Evolutionary conservation across 2,329 filamentous ascomycete species (phyloP), one percentile per base, ranked within the genome.

Genomic region (Calonectria honghensis): DNA sequence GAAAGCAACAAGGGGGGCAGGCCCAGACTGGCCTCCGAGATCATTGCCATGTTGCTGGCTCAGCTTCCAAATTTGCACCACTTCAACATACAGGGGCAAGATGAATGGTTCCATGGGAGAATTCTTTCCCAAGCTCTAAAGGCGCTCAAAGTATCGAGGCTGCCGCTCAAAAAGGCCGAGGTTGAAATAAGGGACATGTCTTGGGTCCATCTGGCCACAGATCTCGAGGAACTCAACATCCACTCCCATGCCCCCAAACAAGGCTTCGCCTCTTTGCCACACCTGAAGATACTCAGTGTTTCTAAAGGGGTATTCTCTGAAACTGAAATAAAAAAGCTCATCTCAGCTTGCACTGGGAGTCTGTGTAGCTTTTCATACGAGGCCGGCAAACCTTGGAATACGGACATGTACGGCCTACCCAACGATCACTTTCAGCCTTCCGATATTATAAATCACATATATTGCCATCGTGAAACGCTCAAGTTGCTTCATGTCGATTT

Each of bases 41-140:
- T 73, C n/a, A 31, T 52, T 13, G 70, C 61, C 31, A 70, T 70
- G 61, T 29, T 73, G 13, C 48, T 73, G 20, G 70, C 73, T n/a
- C 70, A 73, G 37, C 61, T 75, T 29, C 70, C 66, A 13, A 73
- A 63, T 16, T 37, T 73, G 6, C 59, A 64, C 13, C 39, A 68
- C 39, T 61, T 75, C 35, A 50, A 37, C 50, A 2, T 73, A n/a
- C 59, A 50, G n/a, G 65, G 18, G 14, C 37, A 66, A 51, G n/a
- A 39, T 31, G 37, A 37, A 9, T 74, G 73, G 73, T 51, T 37
- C 41, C 45, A 16, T 37, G 54, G 69, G 27, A 29, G 63, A 32
- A 29, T 75, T 39, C 2, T 45, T 18, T 18, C 32, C 9, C 27
- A 39, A 7, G 14, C 73, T 48, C 45, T 67, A n/a, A 7, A 54